Base-by-base conservation (phyloP, 352 stramenopile genomes). In the Globisporangium spiculum region DNA sequence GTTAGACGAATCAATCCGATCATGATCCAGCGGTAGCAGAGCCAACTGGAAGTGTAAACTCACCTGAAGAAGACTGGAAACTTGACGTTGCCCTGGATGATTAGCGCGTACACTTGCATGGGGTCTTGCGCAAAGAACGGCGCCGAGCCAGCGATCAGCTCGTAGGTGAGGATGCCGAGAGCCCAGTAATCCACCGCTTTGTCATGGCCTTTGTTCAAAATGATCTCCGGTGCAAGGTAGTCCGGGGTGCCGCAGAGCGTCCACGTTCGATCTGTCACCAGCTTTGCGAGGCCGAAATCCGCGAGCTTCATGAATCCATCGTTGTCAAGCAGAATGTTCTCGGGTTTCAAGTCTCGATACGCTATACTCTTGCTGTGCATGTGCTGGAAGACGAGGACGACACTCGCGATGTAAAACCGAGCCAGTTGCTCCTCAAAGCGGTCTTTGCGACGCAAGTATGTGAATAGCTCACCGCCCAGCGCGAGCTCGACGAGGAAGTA, bases 401-500 rank as follows among this genome's bases (percentile, higher is more conserved):
- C 91, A 69, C 93, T 92, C 12, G 86, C 86, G 41, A 96, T 89
- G 75, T 96, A 98, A 67, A 97, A 97, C 50, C 83, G 80, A 12
- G 85, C 87, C 3, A 94, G 64, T 1, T 82, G 76, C 34, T 94
- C 86, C 27, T 92, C 79, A 60, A 97, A 91, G 6, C 86, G 76
- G 41, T 93, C 84, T 44, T 67, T 74, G 8, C 85, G 79, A 7
- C 90, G 78, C 65, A 98, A 71, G 65, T 97, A 95, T 52, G 91
- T 97, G 78, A 97, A 98, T 7, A 98, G 81, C 71, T 98, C 94
- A 6, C 93, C 94, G 9, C 93, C 94, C 20, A 94, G 71, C 5
- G 96, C 91, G 18, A 96, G 89, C 60, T 98, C 94, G n/a, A 98
- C 81, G 0, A 98, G 75, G 67, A 98, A 86, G 68, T 97, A 98